Conservation (phyloP, 352 stramenopile species). For the Phytopythium mirpurense region DNA sequence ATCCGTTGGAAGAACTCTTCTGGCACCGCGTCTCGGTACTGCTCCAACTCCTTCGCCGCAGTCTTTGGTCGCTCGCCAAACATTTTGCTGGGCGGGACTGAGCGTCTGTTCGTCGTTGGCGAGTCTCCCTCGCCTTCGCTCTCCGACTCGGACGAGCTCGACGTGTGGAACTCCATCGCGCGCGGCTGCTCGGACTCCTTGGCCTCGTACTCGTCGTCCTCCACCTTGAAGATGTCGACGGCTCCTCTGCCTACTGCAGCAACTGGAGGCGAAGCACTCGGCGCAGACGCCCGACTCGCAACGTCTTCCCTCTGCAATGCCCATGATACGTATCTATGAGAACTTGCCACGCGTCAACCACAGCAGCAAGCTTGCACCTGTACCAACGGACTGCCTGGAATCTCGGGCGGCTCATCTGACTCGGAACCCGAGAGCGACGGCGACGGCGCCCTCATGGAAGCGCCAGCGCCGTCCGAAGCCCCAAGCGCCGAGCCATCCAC, state of each 20-base stretch:
- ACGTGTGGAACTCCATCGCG: slow-evolving; percentile 48
- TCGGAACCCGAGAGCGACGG: slow-evolving; percentile 17
- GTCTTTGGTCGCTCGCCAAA: slow-evolving; percentile 37
- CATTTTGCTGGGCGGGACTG: not conserved
- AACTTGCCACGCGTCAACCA: not conserved
- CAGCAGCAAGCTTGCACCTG: slow-evolving; percentile 12
- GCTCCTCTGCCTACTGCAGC: not conserved
- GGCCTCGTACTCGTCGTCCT: slow-evolving; percentile 53
- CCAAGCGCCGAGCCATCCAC: not conserved
- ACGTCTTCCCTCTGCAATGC: not conserved
- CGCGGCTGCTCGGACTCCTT: slow-evolving; percentile 47
- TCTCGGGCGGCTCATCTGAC: slow-evolving; percentile 58
- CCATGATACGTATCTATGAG: not conserved
- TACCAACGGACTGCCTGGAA: slow-evolving; percentile 54
- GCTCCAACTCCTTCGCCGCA: slow-evolving; percentile 41
- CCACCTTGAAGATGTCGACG: slow-evolving; percentile 10
- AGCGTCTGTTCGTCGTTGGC: not conserved
- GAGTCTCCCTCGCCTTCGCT: slow-evolving; percentile 13
- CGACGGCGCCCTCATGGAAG: not conserved
- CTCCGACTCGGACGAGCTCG: slow-evolving; percentile 48
- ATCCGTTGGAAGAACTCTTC: slow-evolving; percentile 52
- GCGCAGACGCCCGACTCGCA: not conserved
- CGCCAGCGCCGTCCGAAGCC: not conserved
- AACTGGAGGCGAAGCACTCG: not conserved
- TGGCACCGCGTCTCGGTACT: slow-evolving; percentile 48